These are phyloP conservation scores for Hypoxylon lienhwacheense DNA, from an alignment of 495 filamentous ascomycete genomes.

Conservation along the genomic window DNA sequence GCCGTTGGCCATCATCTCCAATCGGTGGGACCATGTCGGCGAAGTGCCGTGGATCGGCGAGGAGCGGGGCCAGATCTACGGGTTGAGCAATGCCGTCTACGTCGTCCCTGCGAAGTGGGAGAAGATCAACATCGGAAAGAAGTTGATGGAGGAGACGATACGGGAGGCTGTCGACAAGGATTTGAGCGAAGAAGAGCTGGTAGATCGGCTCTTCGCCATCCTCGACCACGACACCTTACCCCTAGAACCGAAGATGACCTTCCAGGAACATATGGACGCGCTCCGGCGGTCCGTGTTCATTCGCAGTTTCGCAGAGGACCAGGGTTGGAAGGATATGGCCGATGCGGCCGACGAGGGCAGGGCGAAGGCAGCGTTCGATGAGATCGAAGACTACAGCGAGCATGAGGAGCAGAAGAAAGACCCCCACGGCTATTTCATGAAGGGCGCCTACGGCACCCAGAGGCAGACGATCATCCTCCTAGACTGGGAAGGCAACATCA, in stretches of 20 bases:
- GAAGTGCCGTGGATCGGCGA: constrained; percentile 71
- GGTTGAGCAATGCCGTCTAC: constrained; percentile 84
- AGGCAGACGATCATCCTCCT: constrained; percentile 87
- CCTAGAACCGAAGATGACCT: constrained; percentile 55
- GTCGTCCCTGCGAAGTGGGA: constrained; percentile 71
- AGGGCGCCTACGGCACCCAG: constrained; percentile 85
- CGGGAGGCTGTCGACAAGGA: constrained; percentile 47
- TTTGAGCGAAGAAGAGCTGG: constrained; percentile 63
- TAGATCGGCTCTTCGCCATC: constrained; percentile 69
- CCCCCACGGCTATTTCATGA: constrained; percentile 47
- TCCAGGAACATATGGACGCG: constrained; percentile 69
- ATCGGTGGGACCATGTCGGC: constrained; percentile 69
- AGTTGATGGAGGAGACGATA: constrained; percentile 48
- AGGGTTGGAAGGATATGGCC: constrained; percentile 50
- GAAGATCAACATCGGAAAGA: constrained; percentile 67
- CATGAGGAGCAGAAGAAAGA: constrained; percentile 26
- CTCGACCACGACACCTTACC: constrained; percentile 76
- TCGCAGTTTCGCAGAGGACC: constrained; percentile 64
- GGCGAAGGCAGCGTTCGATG: constrained; percentile 36
- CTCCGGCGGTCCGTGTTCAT: constrained; percentile 84
- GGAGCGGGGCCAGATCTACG: constrained; percentile 65
- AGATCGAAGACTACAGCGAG: constrained; percentile 35
- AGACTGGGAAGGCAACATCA: constrained; percentile 70
- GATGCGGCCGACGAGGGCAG: constrained; percentile 57
- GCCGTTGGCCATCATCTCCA: constrained; percentile 83